Evolutionary conservation across 441 rosid species (phyloP), one percentile per base, ranked within the genome.

Genomic region (Sinapis alba): DNA sequence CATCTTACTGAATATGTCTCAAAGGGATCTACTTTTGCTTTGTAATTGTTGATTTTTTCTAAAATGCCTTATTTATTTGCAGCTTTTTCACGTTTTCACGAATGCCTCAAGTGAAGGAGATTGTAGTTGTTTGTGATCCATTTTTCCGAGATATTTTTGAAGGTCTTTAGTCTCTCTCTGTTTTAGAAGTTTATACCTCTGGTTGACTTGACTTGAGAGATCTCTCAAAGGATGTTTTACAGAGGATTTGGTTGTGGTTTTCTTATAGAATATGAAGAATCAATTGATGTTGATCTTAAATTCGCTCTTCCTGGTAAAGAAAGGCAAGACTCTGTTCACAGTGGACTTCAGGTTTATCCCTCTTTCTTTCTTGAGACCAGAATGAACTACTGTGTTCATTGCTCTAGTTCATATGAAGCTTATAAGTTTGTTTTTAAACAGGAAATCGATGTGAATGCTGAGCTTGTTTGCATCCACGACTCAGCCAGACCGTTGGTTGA

Each of bases 401-500:
- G 16, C 43, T 66, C 16, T 64, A 15, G 19, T 54, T 78, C 59
- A 41, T 32, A 41, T 21, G 62, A 41, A 61, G 51, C 60, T 21
- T 56, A 47, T 50, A 27, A 20, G 7, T 12, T 21, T 45, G 65
- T 59, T 41, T 4, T 58, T 28, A 57, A n/a, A 9, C 90, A 94
- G 99, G 96, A 77, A 75, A 71, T 87, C 58, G 90, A 88, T 77
- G 77, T 43, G 63, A 84, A 78, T 41, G 84, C 97, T 73, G 89
- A 90, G 84, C 98, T 94, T 82, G 99, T 92, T 73, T 94, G 99
- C 79, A 75, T 92, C 78, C 99, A 94, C 71, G 98, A 94, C 70
- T 94, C 99, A 16, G 98, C 99, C 5, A 89, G 99, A 75, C 99
- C 98, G 8, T 83, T 94, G 77, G 88, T 94, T 45, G 76, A 74